A percentile compares a stretch with the other conserved stretches of the same genome.
These are phyloP conservation scores for Pseudomicrostroma phylloplanum DNA, from an alignment of 1,284 basidiomycete genomes.

Conservation along the genomic window DNA sequence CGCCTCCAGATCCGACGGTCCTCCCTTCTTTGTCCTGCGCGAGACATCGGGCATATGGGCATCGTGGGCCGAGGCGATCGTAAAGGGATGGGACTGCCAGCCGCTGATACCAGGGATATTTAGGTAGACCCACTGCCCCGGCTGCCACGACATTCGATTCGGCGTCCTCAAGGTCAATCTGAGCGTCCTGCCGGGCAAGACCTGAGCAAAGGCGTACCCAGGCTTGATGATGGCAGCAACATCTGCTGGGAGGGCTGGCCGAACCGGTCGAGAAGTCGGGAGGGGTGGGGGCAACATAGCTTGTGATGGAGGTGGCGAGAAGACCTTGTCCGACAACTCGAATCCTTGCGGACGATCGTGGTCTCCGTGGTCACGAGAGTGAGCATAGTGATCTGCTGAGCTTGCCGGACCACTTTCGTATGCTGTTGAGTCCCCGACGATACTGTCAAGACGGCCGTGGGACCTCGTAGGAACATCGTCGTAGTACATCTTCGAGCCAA, in stretches of 20 bases:
- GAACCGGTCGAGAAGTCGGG: conserved; percentile 10
- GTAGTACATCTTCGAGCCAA: not conserved
- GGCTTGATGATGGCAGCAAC: conserved; percentile 48
- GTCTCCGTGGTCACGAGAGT: not conserved
- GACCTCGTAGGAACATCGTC: not conserved
- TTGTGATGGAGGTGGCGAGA: not conserved
- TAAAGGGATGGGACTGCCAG: conserved; percentile 74
- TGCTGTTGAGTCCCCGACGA: not conserved
- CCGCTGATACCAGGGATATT: conserved; percentile 65
- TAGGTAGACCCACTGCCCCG: conserved; percentile 73
- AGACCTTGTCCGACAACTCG: not conserved
- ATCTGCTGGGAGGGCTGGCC: conserved; percentile 38
- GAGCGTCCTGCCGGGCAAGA: conserved; percentile 70
- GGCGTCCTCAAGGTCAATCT: conserved; percentile 66
- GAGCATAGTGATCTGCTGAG: conserved; percentile 7
- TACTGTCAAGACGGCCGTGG: not conserved
- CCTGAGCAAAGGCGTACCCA: conserved; percentile 69
- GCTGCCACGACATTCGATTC: conserved; percentile 58
- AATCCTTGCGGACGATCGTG: too few species aligned
- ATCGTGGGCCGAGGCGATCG: conserved; percentile 66
- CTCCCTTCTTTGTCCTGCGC: conserved; percentile 21
- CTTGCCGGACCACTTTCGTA: not conserved
- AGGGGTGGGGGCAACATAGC: not conserved
- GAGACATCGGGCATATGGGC: conserved; percentile 23
- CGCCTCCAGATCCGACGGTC: conserved; percentile 15